A percentile compares a stretch with the other conserved stretches of the same genome.
Conservation (phyloP, 2,329 filamentous ascomycete species). For the Diaporthe ilicicola region DNA sequence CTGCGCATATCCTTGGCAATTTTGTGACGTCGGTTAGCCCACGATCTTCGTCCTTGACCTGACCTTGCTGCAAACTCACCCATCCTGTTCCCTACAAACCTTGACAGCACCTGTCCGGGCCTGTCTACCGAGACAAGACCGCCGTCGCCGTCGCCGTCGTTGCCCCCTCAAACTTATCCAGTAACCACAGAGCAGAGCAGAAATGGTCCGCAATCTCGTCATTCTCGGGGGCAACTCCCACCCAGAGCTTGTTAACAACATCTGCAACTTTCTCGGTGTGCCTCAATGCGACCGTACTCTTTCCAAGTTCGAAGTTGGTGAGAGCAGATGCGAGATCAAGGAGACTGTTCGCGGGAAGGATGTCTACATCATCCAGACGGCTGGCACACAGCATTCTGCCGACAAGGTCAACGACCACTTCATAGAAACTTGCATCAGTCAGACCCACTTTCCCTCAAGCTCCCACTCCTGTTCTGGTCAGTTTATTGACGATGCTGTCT, state of each 20-base stretch:
- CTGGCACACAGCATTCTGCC: conserved; percentile 57
- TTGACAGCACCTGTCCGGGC: neutral
- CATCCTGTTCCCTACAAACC: neutral
- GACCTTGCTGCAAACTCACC: neutral
- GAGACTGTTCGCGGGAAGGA: conserved; percentile 98
- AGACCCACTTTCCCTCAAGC: conserved; percentile 53
- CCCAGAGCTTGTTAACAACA: conserved; percentile 83
- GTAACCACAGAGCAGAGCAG: conserved; percentile 34
- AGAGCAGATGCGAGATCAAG: conserved; percentile 93
- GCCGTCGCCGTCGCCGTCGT: conserved; percentile 13
- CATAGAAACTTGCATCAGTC: conserved; percentile 97
- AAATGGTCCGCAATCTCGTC: conserved; percentile 93
- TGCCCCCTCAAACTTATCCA: neutral
- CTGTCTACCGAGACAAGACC: neutral
- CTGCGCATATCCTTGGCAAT: conserved; percentile 38
- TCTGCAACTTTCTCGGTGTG: conserved; percentile 89
- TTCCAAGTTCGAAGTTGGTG: conserved; percentile 91
- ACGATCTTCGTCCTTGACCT: conserved; percentile 19
- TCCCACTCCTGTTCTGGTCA: neutral
- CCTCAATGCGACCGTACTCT: conserved; percentile 84
- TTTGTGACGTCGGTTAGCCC: conserved; percentile 33
- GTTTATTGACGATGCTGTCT: conserved; percentile 58
- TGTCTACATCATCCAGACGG: conserved; percentile 97
- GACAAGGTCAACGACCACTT: conserved; percentile 96
- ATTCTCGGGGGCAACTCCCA: conserved; percentile 93